Base-by-base conservation (phyloP, 2,329 filamentous ascomycete species). In the Thielaviopsis euricoi region DNA sequence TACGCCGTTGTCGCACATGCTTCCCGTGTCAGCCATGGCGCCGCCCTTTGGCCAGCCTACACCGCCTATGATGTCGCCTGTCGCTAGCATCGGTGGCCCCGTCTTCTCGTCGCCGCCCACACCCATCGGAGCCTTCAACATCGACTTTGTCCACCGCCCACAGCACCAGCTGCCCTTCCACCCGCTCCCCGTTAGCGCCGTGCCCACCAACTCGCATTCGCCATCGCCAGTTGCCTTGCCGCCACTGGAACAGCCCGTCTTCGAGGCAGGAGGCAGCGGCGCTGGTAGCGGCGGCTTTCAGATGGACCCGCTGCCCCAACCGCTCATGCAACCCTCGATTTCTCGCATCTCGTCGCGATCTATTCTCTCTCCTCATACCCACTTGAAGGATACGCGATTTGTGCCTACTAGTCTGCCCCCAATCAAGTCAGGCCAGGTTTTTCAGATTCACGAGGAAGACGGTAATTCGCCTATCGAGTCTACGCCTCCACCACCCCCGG, bases 361-460 rank as follows among this genome's bases (percentile, higher is more conserved):
- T 9, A 59, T 25, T 15, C 17, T 43, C 4, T 55, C 57, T 22
- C 23, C 57, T 21, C 58, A 53, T 33, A 22, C 22, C 4, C 33
- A 58, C 22, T 13, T 58, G n/a, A 52, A 54, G 22, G 52, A 58
- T n/a, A 21, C 33, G 12, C 52, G 53, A 17, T 52, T 58, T 52
- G 6, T 56, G 19, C 57, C 57, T n/a, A 58, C 58, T 1, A 58
- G 55, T 23, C n/a, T 55, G 13, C 26, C 56, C 12, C 52, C 55
- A 46, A 60, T 57, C 37, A 60, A 56, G 26, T 57, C 58, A 6
- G 58, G 58, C 0, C 50, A 57, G 17, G 54, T 60, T 23, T 60
- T 60, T n/a, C 58, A 58, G 46, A 60, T 60, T 48, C 58, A 60
- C 33, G 58, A 60, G 9, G 55, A 57, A n/a, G 58, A 60, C 37